phyloP scores from a whole-genome alignment of 495 filamentous ascomycete genomes.

The Amniculicola lignicola region DNA sequence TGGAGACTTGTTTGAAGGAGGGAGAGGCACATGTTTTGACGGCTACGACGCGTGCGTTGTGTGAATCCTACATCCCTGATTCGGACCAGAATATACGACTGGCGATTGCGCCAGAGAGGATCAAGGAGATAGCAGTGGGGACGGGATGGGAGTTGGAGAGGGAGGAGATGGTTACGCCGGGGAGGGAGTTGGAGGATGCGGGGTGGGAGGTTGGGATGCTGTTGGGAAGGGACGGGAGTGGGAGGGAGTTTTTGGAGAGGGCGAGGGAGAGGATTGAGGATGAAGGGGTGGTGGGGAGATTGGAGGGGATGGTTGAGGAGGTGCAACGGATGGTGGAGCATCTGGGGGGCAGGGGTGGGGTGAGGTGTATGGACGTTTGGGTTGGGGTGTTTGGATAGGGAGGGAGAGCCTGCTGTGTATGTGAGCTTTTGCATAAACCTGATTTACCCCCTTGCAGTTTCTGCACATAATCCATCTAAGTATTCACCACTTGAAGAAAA shows the following conservation, averaged over 20 bases:
- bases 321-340: background rate
- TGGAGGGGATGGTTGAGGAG: background rate
- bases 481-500: too few species aligned
- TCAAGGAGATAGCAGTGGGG: slow-evolving; percentile 5
- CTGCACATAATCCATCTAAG: too few species aligned
- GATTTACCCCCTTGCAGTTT: too few species aligned
- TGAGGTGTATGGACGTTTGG: slow-evolving; percentile 1
- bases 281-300: background rate
- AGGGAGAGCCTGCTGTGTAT: background rate
- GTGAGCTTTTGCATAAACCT: too few species aligned
- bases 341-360: background rate
- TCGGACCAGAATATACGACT: slow-evolving; percentile 14
- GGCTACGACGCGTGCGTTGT: slow-evolving; percentile 9
- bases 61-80: slow-evolving; percentile 10
- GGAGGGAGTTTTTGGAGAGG: background rate
- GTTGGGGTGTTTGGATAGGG: background rate
- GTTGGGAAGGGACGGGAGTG: background rate
- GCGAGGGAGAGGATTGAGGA: background rate
- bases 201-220: slow-evolving; percentile 19
- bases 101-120: background rate
- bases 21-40: slow-evolving; percentile 12
- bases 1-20: background rate
- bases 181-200: slow-evolving; percentile 4
- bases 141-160: slow-evolving; percentile 9
- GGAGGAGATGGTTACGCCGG: background rate